Evolutionary conservation across 2,329 filamentous ascomycete species (phyloP).

Genomic region (Venturiaceae sp.): DNA sequence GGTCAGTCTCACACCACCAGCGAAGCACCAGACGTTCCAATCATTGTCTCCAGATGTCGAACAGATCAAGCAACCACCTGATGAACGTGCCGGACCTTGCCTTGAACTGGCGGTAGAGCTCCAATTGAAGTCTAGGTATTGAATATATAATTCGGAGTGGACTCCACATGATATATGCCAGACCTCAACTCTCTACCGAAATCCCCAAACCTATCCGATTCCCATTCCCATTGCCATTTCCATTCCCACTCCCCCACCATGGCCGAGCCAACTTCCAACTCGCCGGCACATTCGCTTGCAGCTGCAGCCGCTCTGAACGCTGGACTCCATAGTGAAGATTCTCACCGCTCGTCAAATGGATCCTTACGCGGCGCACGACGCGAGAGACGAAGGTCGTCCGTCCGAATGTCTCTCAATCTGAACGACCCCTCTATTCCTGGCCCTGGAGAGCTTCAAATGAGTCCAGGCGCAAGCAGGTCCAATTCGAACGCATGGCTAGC

Average conservation of each 20-base stretch:
- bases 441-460: constrained; percentile 57
- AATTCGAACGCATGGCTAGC: not conserved
- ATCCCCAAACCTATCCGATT: not conserved
- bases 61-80: no score
- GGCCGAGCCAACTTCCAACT: not conserved
- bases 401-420: constrained; percentile 63
- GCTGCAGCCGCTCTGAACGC: constrained; percentile 71
- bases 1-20: no score
- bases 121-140: no score
- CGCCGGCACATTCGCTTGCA: constrained; percentile 55
- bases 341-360: constrained; percentile 38
- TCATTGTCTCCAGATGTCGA: no score
- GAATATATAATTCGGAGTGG: not conserved
- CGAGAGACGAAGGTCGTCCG: constrained; percentile 49
- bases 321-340: constrained; percentile 57
- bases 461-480: constrained; percentile 18
- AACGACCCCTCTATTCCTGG: constrained; percentile 60
- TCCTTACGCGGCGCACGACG: constrained; percentile 31
- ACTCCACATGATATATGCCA: not conserved
- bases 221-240: not conserved
- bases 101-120: no score
- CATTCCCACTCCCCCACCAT: not conserved
- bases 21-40: no score
- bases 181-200: constrained; percentile 4
- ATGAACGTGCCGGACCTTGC: no score